Base-by-base conservation (phyloP, 768 basidiomycete species). In the Amanita muscaria region DNA sequence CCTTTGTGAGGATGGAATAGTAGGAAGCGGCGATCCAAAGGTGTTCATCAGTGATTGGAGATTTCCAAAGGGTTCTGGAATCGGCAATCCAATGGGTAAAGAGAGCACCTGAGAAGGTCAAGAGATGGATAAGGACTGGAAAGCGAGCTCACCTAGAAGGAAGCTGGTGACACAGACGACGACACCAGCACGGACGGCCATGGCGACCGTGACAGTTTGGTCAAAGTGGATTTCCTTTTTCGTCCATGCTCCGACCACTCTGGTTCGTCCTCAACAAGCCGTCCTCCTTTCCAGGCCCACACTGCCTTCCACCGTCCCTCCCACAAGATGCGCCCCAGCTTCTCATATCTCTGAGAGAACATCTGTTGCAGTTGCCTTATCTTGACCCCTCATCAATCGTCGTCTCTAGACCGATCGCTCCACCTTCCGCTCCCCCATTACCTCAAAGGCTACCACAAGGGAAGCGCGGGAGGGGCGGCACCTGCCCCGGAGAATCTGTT, bases 81-180 rank as follows among this genome's bases (percentile, higher is more conserved):
- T 91, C 88, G n/a, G 88, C 88, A 50, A 88, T 89, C 88, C 88
- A 91, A 58, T 91, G 83, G 27, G 87, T 89, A 59, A 88, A 88
- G 4, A 91, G 70, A 36, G 83, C 67, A 40, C 88, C 88, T 89
- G 59, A 11, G 23, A 50, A 30, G 27, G 36, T 33, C 8, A 34
- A 34, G 21, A 16, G 36, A 51, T 43, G 16, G 29, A 8, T 14
- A 14, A 49, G 36, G 23, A 16, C 5, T 19, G 18, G 31, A 19
- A 50, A 46, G 33, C 49, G 39, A 27, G 62, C 69, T 32, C 45
- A 85, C 88, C 88, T 18, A 91, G 75, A 16, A 91, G 69, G 54
- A 89, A 88, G 41, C 85, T 84, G 1, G 86, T 88, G 38, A 77
- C 70, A 58, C 76, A 84, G 48, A 88, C 77, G 48, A 88, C 82